Conservation (phyloP, 768 basidiomycete genomes). For the Suillus hirtellus region DNA sequence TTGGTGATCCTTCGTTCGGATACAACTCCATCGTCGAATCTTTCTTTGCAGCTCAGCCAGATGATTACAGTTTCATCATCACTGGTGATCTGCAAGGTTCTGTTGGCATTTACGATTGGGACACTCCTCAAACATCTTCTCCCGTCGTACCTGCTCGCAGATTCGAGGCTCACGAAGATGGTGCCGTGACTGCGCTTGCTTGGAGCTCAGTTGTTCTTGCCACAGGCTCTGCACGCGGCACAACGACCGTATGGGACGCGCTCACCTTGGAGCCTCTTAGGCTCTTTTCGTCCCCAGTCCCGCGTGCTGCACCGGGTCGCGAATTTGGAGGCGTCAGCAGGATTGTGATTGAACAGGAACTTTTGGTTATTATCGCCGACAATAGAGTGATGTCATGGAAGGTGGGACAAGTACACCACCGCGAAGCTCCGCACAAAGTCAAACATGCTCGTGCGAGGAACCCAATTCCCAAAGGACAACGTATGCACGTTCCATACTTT, state of each 20-base stretch:
- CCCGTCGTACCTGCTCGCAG: conserved; percentile 40
- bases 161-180: conserved; percentile 67
- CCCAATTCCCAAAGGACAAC: conserved; percentile 42
- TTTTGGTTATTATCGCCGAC: conserved; percentile 60
- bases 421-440: conserved; percentile 33
- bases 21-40: conserved; percentile 51
- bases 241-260: conserved; percentile 63
- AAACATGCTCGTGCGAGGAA: conserved; percentile 27
- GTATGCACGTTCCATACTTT: conserved; percentile 34
- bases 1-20: conserved; percentile 55
- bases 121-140: conserved; percentile 14
- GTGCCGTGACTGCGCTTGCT: conserved; percentile 60
- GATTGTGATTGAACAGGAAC: conserved; percentile 55
- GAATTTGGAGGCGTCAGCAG: conserved; percentile 50
- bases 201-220: conserved; percentile 61
- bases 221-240: conserved; percentile 66
- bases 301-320: conserved; percentile 33
- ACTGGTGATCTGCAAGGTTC: conserved; percentile 67
- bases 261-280: conserved; percentile 60
- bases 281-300: conserved; percentile 50
- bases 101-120: conserved; percentile 62
- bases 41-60: conserved; percentile 39
- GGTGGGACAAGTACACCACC: conserved; percentile 45
- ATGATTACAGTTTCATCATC: conserved; percentile 54
- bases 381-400: conserved; percentile 69